Conservation (phyloP, 2,329 filamentous ascomycete genomes). For the Pezicula neosporulosa region DNA sequence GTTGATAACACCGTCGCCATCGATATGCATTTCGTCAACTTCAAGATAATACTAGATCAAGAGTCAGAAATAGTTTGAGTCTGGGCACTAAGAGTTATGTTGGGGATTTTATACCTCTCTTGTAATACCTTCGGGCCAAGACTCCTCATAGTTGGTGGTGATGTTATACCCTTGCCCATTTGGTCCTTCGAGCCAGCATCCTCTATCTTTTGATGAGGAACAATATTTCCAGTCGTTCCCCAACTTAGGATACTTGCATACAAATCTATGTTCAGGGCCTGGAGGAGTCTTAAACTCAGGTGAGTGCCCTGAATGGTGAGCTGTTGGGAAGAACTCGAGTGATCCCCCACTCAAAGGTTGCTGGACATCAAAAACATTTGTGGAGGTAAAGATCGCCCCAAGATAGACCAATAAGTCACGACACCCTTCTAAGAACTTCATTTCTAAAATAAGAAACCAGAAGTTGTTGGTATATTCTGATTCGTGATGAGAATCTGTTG, state of each 20-base stretch:
- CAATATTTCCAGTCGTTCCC: neutral
- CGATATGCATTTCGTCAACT: neutral
- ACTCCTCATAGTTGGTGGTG: conserved; percentile 4
- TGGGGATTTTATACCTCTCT: neutral
- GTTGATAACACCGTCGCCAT: neutral
- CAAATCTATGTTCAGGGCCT: neutral
- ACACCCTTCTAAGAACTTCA: no score
- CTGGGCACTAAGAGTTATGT: no score
- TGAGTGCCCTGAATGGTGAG: no score
- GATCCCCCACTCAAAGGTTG: no score
- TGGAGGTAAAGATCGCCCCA: no score
- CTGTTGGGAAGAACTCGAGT: no score
- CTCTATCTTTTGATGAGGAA: neutral
- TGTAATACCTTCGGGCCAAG: neutral
- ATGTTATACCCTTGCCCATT: conserved; percentile 1
- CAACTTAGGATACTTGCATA: conserved; percentile 3
- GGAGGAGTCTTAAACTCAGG: neutral
- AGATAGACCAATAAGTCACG: no score
- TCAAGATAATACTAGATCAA: neutral
- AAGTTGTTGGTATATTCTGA: no score
- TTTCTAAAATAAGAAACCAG: no score
- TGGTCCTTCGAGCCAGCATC: conserved; percentile 3
- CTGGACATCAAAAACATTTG: no score
- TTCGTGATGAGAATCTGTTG: no score
- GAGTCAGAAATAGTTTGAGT: no score